Evolutionary conservation across 192 early-diverging fungal species (phyloP).

Genomic region (Jimgerdemannia lactiflua): DNA sequence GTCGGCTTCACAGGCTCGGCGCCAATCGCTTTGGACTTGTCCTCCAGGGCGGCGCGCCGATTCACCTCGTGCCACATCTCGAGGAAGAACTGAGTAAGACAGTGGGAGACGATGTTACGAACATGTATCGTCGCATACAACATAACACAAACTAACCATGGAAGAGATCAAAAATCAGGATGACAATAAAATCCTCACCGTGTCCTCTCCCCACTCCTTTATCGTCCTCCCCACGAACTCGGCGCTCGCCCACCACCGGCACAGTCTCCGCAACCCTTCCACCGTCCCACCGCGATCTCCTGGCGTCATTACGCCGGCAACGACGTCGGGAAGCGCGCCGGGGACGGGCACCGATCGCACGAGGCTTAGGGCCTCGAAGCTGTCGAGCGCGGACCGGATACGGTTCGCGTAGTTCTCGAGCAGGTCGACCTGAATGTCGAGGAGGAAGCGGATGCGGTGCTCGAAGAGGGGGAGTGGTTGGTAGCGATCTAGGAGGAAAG

Average conservation of each 20-base stretch:
- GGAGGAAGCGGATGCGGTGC: constrained; percentile 53
- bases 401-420: constrained; percentile 50
- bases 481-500: constrained; percentile 58
- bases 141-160: no score
- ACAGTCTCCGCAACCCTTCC: constrained; percentile 44
- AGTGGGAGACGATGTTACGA: neutral
- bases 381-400: constrained; percentile 48
- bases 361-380: constrained; percentile 48
- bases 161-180: neutral
- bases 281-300: constrained; percentile 26
- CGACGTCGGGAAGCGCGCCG: constrained; percentile 50
- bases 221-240: constrained; percentile 37
- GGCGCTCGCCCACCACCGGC: constrained; percentile 49
- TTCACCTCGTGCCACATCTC: constrained; percentile 42
- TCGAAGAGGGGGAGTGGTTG: constrained; percentile 52
- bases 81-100: constrained; percentile 55
- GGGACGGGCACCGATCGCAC: constrained; percentile 41
- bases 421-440: constrained; percentile 62
- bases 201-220: constrained; percentile 52
- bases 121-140: neutral
- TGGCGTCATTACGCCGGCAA: constrained; percentile 37
- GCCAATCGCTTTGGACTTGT: constrained; percentile 10
- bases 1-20: constrained; percentile 20
- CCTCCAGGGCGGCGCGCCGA: constrained; percentile 6
- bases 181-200: constrained; percentile 30